These are phyloP conservation scores for Trametes sanguinea DNA, from an alignment of 768 basidiomycete genomes.

Conservation along the genomic window DNA sequence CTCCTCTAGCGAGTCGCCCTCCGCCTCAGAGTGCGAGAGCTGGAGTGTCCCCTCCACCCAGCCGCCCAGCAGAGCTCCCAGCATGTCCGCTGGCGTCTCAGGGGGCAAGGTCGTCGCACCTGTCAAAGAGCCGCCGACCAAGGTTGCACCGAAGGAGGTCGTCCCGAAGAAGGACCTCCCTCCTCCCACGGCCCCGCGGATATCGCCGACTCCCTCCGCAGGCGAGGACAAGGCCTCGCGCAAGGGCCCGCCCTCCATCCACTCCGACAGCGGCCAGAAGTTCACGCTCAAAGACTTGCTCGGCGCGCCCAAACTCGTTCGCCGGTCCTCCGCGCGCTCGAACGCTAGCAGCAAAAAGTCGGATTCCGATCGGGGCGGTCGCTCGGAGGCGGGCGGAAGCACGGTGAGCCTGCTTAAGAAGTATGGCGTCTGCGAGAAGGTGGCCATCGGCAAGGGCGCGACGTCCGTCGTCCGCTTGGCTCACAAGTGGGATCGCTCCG, in stretches of 20 bases:
- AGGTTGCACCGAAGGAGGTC: slow-evolving; percentile 14
- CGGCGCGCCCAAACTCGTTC: slow-evolving; percentile 69
- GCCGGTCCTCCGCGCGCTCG: slow-evolving; percentile 73
- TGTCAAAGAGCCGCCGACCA: slow-evolving; percentile 20
- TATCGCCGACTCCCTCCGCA: slow-evolving; percentile 29
- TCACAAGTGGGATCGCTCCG: slow-evolving; percentile 97
- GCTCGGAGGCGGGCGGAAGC: slow-evolving; percentile 52
- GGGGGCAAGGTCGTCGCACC: slow-evolving; percentile 35
- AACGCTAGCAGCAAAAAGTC: slow-evolving; percentile 64
- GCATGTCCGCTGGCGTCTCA: slow-evolving; percentile 46
- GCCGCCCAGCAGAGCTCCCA: slow-evolving; percentile 56
- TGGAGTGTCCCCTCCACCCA: slow-evolving; percentile 64
- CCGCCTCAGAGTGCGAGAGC: slow-evolving; percentile 58
- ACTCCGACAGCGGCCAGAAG: slow-evolving; percentile 63
- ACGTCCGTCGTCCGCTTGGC: slow-evolving; percentile 95
- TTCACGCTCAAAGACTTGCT: slow-evolving; percentile 83
- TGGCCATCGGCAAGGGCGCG: slow-evolving; percentile 98
- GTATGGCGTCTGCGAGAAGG: slow-evolving; percentile 96
- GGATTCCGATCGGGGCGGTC: slow-evolving; percentile 57
- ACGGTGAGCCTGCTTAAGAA: slow-evolving; percentile 73
- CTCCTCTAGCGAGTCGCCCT: slow-evolving; percentile 47
- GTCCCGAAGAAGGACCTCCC: slow-evolving; percentile 23
- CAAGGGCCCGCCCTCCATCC: slow-evolving; percentile 30
- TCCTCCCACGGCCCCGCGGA: slow-evolving; percentile 28
- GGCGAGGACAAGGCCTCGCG: slow-evolving; percentile 19